phyloP scores from a whole-genome alignment of 1,284 basidiomycete genomes.

The Ustilago trichophora region DNA sequence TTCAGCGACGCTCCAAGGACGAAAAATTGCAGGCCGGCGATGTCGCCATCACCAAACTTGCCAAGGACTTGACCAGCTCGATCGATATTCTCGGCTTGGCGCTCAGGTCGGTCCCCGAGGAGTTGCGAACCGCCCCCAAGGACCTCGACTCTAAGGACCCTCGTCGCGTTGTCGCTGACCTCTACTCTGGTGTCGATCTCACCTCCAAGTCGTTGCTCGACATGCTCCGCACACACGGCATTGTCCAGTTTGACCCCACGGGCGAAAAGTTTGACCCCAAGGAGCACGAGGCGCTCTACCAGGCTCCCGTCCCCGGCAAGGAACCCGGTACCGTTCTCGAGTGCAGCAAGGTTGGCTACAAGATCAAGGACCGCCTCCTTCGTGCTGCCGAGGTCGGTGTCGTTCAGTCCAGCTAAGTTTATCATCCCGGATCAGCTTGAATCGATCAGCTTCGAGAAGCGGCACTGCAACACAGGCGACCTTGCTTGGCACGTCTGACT shows the following conservation, averaged over 20 bases:
- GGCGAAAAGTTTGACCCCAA: constrained; percentile 96
- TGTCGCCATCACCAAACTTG: constrained; percentile 91
- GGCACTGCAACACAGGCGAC: too few relatives aligned
- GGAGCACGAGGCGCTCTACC: constrained; percentile 91
- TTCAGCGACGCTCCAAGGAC: constrained; percentile 85
- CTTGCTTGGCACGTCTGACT: too few relatives aligned
- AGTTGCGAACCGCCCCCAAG: constrained; percentile 62
- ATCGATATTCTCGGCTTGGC: constrained; percentile 91
- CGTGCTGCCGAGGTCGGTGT: constrained; percentile 97
- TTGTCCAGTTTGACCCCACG: constrained; percentile 88
- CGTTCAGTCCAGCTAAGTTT: constrained; percentile 71
- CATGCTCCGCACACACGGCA: constrained; percentile 88
- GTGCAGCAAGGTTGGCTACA: constrained; percentile 84
- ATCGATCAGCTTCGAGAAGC: too few relatives aligned
- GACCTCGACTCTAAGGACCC: constrained; percentile 61
- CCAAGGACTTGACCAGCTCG: constrained; percentile 85
- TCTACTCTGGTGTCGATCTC: constrained; percentile 84
- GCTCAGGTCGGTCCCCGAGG: constrained; percentile 78
- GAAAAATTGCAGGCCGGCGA: constrained; percentile 92
- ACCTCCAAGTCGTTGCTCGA: constrained; percentile 89
- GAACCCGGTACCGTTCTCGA: constrained; percentile 89
- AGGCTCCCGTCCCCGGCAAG: constrained; percentile 86
- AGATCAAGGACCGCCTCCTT: constrained; percentile 73
- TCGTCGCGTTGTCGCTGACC: constrained; percentile 53
- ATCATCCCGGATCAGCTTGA: too few relatives aligned